A percentile compares a stretch with the other conserved stretches of the same genome.
Evolutionary conservation across 805 yeast species (phyloP).

Genomic region (Danielia oregonensis): DNA sequence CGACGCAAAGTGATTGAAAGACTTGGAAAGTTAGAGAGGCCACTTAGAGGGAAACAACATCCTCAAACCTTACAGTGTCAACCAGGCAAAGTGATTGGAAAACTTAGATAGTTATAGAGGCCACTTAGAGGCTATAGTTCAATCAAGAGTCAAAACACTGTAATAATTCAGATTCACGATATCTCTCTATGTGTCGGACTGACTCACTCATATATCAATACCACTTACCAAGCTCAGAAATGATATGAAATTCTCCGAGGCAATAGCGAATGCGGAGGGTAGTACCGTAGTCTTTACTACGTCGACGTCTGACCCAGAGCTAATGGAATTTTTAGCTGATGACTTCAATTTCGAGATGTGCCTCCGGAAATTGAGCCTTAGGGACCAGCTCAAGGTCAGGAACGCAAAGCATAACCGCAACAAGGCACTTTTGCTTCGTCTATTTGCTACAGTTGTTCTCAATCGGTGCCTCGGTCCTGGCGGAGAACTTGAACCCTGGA

Average conservation of each 20-base stretch:
- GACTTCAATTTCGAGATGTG: conserved; percentile 47
- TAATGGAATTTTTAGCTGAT: conserved; percentile 11
- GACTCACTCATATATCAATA: too few species aligned
- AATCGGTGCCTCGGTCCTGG: conserved; percentile 20
- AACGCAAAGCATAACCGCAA: conserved; percentile 29
- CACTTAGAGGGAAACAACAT: conserved; percentile 1
- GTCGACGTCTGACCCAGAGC: conserved; percentile 5
- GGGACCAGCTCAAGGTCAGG: conserved; percentile 39
- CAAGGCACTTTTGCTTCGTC: conserved; percentile 40
- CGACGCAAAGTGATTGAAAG: too few species aligned
- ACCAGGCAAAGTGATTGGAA: conserved; percentile 1
- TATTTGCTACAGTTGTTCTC: conserved; percentile 44
- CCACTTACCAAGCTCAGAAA: too few species aligned
- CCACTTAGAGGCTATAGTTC: not conserved
- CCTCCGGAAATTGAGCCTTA: conserved; percentile 43
- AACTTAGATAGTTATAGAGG: not conserved
- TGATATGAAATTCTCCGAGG: too few species aligned
- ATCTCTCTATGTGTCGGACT: too few species aligned
- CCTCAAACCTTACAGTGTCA: conserved; percentile 8
- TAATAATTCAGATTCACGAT: too few species aligned
- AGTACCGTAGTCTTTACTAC: conserved; percentile 12
- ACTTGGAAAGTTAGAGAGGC: not conserved
- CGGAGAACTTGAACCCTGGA: conserved; percentile 17
- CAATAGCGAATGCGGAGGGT: too few species aligned
- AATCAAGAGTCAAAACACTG: too few species aligned